Conservation (phyloP, 129 eudicot species). For the Helianthus tuberosus region DNA sequence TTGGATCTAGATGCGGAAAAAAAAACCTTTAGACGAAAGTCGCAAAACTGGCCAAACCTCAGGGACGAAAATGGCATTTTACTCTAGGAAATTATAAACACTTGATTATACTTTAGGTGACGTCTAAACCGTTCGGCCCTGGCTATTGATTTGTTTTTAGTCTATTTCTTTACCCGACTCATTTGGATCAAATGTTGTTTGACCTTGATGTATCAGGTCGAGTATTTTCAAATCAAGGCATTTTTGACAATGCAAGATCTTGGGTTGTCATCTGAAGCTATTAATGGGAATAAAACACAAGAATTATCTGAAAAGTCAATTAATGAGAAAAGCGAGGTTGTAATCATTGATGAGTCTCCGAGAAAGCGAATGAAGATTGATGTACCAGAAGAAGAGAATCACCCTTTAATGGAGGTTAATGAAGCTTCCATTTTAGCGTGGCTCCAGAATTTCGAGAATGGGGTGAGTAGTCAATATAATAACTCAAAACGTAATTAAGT, state of each 20-base stretch:
- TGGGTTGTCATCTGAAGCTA: conserved; percentile 50
- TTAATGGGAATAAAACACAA: conserved; percentile 29
- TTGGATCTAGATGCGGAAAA: too few relatives aligned
- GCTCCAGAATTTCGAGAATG: conserved; percentile 55
- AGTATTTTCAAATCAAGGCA: conserved; percentile 66
- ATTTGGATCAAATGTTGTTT: neutral
- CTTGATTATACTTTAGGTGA: neutral
- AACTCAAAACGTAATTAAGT: neutral
- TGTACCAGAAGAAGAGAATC: conserved; percentile 29
- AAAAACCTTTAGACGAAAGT: too few relatives aligned
- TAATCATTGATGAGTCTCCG: conserved; percentile 36
- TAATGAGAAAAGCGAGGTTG: conserved; percentile 13
- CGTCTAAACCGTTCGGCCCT: neutral
- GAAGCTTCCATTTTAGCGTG: conserved; percentile 53
- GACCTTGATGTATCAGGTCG: conserved; percentile 48
- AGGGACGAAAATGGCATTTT: too few relatives aligned
- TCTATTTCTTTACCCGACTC: neutral
- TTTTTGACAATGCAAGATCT: conserved; percentile 68
- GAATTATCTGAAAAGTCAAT: conserved; percentile 19
- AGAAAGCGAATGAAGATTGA: conserved; percentile 64
- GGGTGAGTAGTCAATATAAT: conserved; percentile 55
- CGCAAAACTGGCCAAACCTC: too few relatives aligned
- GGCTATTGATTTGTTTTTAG: conserved; percentile 8
- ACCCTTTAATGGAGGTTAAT: conserved; percentile 38
- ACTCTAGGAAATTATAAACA: too few relatives aligned